Evolutionary conservation across 352 stramenopile species (phyloP).

Genomic region (Phytophthora agathidicida): DNA sequence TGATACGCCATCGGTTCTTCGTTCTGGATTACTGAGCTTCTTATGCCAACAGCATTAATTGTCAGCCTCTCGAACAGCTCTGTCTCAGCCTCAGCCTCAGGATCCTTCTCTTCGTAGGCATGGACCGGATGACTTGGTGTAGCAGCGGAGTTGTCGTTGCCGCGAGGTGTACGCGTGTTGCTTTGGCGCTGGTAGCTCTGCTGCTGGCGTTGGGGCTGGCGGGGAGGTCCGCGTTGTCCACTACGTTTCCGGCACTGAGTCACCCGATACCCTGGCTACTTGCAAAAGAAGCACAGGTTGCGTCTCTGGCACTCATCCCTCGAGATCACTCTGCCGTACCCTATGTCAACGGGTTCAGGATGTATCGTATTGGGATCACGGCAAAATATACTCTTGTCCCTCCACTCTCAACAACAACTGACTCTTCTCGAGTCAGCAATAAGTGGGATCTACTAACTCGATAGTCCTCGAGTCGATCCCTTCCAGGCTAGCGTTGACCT

Average conservation of each 20-base stretch:
- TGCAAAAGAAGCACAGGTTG: conserved; percentile 5
- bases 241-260: background rate
- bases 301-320: background rate
- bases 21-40: background rate
- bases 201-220: background rate
- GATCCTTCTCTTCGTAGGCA: background rate
- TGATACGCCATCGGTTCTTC: background rate
- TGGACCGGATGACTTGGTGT: background rate
- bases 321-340: background rate
- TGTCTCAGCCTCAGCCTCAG: background rate
- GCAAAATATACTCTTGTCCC: too few relatives aligned
- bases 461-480: too few relatives aligned
- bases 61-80: conserved; percentile 1
- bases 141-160: background rate
- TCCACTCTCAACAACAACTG: too few relatives aligned
- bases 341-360: conserved; percentile 4
- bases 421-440: too few relatives aligned
- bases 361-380: too few relatives aligned
- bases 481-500: too few relatives aligned
- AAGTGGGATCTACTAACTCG: too few relatives aligned
- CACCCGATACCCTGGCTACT: conserved; percentile 1
- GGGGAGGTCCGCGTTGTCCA: background rate
- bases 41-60: conserved; percentile 6
- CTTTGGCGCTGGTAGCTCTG: conserved; percentile 2
- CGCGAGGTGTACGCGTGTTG: background rate